A percentile compares a stretch with the other conserved stretches of the same genome.
Conservation (phyloP, 2,329 filamentous ascomycete species). For the Metarhizium rileyi region DNA sequence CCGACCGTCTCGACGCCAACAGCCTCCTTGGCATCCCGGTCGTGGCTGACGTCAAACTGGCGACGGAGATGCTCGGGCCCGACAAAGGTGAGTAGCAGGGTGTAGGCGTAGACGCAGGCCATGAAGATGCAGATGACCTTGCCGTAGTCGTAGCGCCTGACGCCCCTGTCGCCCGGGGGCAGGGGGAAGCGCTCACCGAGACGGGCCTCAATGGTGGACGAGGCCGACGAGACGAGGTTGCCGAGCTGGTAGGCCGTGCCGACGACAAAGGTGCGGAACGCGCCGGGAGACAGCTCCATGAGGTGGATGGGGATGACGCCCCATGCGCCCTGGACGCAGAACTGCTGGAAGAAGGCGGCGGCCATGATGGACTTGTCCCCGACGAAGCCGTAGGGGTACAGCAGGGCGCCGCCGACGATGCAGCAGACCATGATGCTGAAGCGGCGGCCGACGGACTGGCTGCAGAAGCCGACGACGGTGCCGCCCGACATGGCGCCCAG, state of each 20-base stretch:
- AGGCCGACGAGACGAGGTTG: conserved; percentile 61
- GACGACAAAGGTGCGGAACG: conserved; percentile 65
- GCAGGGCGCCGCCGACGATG: conserved; percentile 58
- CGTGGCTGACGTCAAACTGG: conserved; percentile 40
- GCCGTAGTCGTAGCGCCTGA: conserved; percentile 60
- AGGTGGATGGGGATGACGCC: conserved; percentile 68
- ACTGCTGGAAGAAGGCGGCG: conserved; percentile 75
- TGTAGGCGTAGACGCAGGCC: conserved; percentile 64
- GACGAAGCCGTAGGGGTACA: conserved; percentile 77
- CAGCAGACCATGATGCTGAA: conserved; percentile 58
- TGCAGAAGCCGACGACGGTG: conserved; percentile 55
- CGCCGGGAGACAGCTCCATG: conserved; percentile 65
- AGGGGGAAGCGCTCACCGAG: conserved; percentile 69
- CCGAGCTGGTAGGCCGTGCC: conserved; percentile 69
- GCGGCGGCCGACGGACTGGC: conserved; percentile 59
- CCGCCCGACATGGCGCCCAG: conserved; percentile 62
- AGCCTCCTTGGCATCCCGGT: conserved; percentile 37
- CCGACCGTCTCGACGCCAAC: conserved; percentile 29
- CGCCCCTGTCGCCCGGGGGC: conserved; percentile 37
- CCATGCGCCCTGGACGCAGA: conserved; percentile 70
- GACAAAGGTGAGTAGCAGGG: conserved; percentile 51
- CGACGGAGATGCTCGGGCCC: conserved; percentile 46
- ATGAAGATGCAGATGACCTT: conserved; percentile 88
- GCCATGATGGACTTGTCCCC: conserved; percentile 56
- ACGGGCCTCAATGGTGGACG: conserved; percentile 65